Base-by-base conservation (phyloP, 176 grass and related monocot genomes). In the Carex parvula region DNA sequence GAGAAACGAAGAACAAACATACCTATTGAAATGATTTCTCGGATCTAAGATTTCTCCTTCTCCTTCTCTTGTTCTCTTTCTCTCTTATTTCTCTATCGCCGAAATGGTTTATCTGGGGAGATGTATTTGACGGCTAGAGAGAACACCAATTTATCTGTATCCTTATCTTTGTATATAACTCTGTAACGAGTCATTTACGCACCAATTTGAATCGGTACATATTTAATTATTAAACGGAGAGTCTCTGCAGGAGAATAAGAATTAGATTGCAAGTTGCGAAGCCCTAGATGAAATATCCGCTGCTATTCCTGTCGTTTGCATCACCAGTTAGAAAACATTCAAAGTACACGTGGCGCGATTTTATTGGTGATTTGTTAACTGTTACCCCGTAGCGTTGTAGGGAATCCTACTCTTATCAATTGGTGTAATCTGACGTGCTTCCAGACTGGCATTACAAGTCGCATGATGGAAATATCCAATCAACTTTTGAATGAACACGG, bases 391-490 rank as follows among this genome's bases (percentile, higher is more conserved):
- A 11, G 72, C 18, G 37, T 29, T 21, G 74, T 30, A 53, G 74
- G 8, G 50, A 44, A 79, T 48, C 16, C 13, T 5, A 1, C 0
- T 11, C 48, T 22, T 79, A 57, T 79, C 55, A 26, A 79, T 12
- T 32, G 1, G 76, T 57, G 42, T 26, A 33, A 14, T 46, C 42
- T 79, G 76, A 58, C 24, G 76, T 53, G 76, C 26, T 33, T 54
- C 76, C 76, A 79, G 76, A 17, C 50, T 79, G 52, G 76, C 76
- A 59, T 79, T 46, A 79, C 76, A 58, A 79, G 53, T 53, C 53
- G 59, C 22, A 32, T 60, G 62, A 26, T 59, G 37, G 54, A 79
- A 14, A 53, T 17, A 17, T 79, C 9, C 37, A 56, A 14, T 58
- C 44, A 79, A 8, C 0, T 33, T 79, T 60, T 79, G 22, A 7